phyloP scores from a whole-genome alignment of 2,329 filamentous ascomycete species.

The Hypoxylon sp. region DNA sequence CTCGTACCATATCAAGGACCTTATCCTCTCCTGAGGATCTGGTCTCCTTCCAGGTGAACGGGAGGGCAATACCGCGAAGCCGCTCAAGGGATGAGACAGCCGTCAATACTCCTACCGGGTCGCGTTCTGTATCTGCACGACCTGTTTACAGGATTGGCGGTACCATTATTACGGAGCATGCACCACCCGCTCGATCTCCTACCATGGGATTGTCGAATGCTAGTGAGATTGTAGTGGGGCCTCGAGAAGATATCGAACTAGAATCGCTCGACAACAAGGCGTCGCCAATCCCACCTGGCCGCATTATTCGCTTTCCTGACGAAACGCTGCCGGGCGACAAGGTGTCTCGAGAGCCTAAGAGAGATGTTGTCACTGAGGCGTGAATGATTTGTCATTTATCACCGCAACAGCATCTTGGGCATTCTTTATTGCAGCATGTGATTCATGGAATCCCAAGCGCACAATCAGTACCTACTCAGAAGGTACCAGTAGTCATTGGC shows the following conservation, averaged over 20 bases:
- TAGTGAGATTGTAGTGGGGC: background rate
- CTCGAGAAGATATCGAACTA: conserved; percentile 10
- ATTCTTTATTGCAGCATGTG: conserved; percentile 4
- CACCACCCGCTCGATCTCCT: background rate
- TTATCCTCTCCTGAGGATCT: conserved; percentile 57
- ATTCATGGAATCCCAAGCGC: conserved; percentile 1
- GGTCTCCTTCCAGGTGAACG: conserved; percentile 40
- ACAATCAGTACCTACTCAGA: conserved; percentile 14
- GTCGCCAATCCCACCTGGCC: conserved; percentile 45
- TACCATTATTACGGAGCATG: conserved; percentile 52
- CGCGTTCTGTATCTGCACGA: conserved; percentile 45
- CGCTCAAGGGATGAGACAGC: conserved; percentile 40
- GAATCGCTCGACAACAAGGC: conserved; percentile 28
- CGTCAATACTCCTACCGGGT: conserved; percentile 31
- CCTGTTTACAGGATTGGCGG: conserved; percentile 61
- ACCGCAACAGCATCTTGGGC: background rate
- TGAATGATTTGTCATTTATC: conserved; percentile 35
- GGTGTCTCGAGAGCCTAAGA: conserved; percentile 17
- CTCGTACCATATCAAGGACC: conserved; percentile 72
- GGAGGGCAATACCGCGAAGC: conserved; percentile 40
- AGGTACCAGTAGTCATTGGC: conserved; percentile 25
- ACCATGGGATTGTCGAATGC: conserved; percentile 19
- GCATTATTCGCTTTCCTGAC: conserved; percentile 63
- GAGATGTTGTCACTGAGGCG: conserved; percentile 4
- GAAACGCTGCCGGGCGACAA: conserved; percentile 46